Percentiles rank a stretch among this genome's conserved stretches.
phyloP scores from a whole-genome alignment of 768 basidiomycete genomes.

The Tubosaeta brunneosetosa region DNA sequence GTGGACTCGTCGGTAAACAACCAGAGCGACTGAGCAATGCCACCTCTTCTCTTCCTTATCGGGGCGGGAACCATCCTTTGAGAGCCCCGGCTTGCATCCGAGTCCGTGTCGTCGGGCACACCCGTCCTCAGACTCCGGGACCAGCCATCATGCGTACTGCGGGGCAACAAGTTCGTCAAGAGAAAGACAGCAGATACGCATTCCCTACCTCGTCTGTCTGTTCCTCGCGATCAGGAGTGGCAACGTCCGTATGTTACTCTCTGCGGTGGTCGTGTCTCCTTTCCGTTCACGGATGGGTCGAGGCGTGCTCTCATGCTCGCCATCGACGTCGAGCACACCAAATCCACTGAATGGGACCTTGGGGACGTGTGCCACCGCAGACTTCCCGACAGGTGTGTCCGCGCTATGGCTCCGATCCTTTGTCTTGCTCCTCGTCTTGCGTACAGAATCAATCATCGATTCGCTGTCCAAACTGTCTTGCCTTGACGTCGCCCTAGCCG shows the following conservation, averaged over 20 bases:
- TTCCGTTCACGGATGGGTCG: slow-evolving; percentile 13
- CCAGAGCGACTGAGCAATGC: slow-evolving; percentile 7
- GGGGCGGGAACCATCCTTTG: slow-evolving; percentile 5
- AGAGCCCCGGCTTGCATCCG: slow-evolving; percentile 11
- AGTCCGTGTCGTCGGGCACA: slow-evolving; percentile 13
- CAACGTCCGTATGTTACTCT: neutral
- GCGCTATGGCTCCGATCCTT: neutral
- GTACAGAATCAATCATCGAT: neutral
- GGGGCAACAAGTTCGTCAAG: neutral
- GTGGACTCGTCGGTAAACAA: slow-evolving; percentile 6
- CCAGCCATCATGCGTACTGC: slow-evolving; percentile 11
- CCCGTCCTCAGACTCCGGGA: slow-evolving; percentile 4
- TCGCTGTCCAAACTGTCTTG: slow-evolving; percentile 4
- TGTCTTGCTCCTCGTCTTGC: neutral
- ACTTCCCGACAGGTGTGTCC: neutral
- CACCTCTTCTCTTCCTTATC: neutral
- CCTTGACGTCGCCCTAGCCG: neutral
- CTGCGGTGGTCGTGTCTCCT: neutral
- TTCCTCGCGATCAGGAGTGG: slow-evolving; percentile 22
- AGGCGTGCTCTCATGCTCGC: slow-evolving; percentile 22
- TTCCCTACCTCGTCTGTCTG: slow-evolving; percentile 13
- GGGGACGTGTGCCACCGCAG: neutral
- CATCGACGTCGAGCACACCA: slow-evolving; percentile 2
- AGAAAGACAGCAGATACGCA: neutral
- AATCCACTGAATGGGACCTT: neutral